These are phyloP conservation scores for Saccharomycopsis babjevae DNA, from an alignment of 805 yeast genomes.

Conservation along the genomic window DNA sequence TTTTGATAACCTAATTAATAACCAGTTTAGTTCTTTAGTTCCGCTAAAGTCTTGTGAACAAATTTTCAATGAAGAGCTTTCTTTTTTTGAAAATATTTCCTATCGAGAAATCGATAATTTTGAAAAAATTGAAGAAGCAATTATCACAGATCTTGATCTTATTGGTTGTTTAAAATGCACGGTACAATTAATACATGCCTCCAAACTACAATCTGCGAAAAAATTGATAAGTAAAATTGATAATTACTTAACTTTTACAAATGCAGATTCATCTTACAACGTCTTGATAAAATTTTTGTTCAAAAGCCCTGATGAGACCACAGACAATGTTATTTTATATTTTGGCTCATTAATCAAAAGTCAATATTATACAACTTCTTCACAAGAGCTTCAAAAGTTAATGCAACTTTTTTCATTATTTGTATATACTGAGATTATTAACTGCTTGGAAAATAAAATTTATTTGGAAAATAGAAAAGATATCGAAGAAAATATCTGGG, in stretches of 20 bases:
- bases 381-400: background rate
- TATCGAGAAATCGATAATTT: background rate
- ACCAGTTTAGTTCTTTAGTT: background rate
- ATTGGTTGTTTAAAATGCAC: slow-evolving; percentile 4
- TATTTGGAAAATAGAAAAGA: background rate
- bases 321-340: background rate
- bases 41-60: background rate
- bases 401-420: background rate
- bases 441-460: background rate
- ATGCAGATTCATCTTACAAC: background rate
- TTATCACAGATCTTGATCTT: slow-evolving; percentile 9
- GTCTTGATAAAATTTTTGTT: slow-evolving; percentile 5
- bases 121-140: slow-evolving; percentile 1
- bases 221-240: background rate
- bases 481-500: background rate
- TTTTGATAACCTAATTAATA: background rate
- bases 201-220: background rate
- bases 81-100: slow-evolving; percentile 7
- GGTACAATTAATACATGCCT: background rate
- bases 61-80: background rate
- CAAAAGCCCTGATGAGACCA: background rate
- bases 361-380: background rate
- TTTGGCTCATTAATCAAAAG: background rate
- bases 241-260: slow-evolving; percentile 1
- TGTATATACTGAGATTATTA: background rate